Conservation (phyloP, 257 asterid genomes). For the Solanum dulcamara region DNA sequence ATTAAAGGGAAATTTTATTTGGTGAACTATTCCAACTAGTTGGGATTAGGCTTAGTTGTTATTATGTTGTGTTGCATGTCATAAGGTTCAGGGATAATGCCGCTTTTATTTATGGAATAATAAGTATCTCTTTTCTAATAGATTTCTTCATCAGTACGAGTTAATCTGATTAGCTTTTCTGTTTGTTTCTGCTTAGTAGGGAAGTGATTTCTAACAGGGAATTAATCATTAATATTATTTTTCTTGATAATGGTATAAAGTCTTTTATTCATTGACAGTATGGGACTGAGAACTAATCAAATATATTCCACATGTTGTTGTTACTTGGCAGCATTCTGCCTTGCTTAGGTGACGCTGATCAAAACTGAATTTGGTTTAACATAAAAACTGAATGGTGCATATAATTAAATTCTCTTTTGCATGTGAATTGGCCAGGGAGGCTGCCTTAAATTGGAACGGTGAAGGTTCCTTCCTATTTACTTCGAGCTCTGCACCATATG, state of each 20-base stretch:
- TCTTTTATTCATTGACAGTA: not conserved
- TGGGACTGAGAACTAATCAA: not conserved
- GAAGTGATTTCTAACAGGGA: not conserved
- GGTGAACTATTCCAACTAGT: not conserved
- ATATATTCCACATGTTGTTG: not conserved
- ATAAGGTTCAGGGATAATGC: not conserved
- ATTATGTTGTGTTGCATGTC: not conserved
- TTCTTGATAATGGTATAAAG: not conserved
- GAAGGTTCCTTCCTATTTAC: conserved; percentile 91
- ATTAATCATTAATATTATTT: not conserved
- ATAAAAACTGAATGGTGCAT: not conserved
- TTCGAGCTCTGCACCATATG: conserved; percentile 91
- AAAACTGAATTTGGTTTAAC: not conserved
- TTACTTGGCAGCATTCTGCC: not conserved
- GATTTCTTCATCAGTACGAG: not conserved
- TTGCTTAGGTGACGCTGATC: not conserved
- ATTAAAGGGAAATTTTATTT: not conserved
- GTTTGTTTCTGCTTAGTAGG: not conserved
- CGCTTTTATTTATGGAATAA: not conserved
- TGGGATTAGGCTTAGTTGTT: not conserved
- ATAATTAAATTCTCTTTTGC: not conserved
- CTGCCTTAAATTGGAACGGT: conserved; percentile 81
- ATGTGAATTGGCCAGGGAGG: conserved; percentile 43
- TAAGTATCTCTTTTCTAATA: not conserved
- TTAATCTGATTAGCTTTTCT: not conserved